Evolutionary conservation across 2,329 filamentous ascomycete genomes (phyloP), one percentile per base, ranked within the genome.

Genomic region (Cercospora berteroae): DNA sequence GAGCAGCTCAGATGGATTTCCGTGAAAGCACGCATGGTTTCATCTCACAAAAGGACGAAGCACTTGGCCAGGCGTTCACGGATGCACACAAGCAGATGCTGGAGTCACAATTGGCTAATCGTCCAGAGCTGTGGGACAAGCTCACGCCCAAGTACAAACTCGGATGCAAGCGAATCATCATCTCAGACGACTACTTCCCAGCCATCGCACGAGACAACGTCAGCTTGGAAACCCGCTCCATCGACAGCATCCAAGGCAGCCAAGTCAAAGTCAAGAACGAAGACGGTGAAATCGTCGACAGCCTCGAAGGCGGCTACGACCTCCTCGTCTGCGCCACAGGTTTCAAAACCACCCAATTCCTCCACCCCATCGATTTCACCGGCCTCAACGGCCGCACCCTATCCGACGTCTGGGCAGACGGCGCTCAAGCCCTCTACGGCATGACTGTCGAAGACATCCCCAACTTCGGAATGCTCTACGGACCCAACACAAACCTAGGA

Each of bases 401-500:
- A 20, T 73, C 77, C 0, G 80, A 85, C 8, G 79, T 87, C n/a
- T 89, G 86, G 87, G 74, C 77, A n/a, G 74, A 79, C 2, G 86
- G 85, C 7, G 83, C 85, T 0, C 77, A 74, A 23, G 86, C 85
- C 10, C 80, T 83, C 12, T 81, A 84, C 67, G 84, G 86, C 58
- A 81, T 84, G 59, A 69, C 63, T 0, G 82, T 86, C 3, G 82
- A 84, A 63, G 78, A 79, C 5, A 77, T 87, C 59, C 85, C 84
- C 1, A 87, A 87, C 67, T 87, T 87, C 69, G 83, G 79, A 57
- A 84, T 87, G 80, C 79, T 87, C 60, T 87, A 87, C 74, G 86
- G 86, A 0, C 86, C 85, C 3, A 88, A 87, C 74, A 87, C 84
- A 1, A 85, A 84, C 62, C 73, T 79, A 0, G 86, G 75, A 10